Conservation (phyloP, 768 basidiomycete species). For the Royoungia palumana region DNA sequence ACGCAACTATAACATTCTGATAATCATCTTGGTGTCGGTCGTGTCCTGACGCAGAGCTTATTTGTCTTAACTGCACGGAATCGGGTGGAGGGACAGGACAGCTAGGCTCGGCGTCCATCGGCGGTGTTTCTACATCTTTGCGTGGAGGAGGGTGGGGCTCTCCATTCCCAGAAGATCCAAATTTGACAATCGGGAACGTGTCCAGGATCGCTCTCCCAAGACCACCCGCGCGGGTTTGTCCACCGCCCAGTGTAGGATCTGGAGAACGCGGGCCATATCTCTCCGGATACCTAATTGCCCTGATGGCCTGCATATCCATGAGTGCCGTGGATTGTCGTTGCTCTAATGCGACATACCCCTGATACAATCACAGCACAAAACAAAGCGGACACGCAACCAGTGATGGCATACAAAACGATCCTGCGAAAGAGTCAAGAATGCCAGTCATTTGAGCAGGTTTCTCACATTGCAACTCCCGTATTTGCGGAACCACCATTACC, state of each 20-base stretch:
- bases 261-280: constrained; percentile 77
- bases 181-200: constrained; percentile 93
- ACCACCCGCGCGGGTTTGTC: constrained; percentile 75
- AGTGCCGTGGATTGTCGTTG: not conserved
- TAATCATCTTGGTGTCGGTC: not conserved
- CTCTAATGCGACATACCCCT: constrained; percentile 51
- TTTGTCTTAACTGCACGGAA: constrained; percentile 12
- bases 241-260: constrained; percentile 26
- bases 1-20: not conserved
- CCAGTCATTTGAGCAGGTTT: constrained; percentile 4
- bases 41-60: not conserved
- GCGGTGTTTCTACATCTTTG: constrained; percentile 34
- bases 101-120: not conserved
- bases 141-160: constrained; percentile 6
- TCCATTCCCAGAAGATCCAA: constrained; percentile 39
- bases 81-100: not conserved
- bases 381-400: constrained; percentile 81
- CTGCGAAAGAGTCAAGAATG: constrained; percentile 29
- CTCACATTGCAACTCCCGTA: constrained; percentile 77
- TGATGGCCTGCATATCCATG: constrained; percentile 53
- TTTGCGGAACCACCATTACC: constrained; percentile 26
- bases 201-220: constrained; percentile 91
- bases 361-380: constrained; percentile 84
- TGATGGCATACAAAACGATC: constrained; percentile 85
- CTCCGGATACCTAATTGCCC: constrained; percentile 87